Evolutionary conservation across 2,329 filamentous ascomycete species (phyloP), one percentile per base, ranked within the genome.

Genomic region (Botrytis deweyae): DNA sequence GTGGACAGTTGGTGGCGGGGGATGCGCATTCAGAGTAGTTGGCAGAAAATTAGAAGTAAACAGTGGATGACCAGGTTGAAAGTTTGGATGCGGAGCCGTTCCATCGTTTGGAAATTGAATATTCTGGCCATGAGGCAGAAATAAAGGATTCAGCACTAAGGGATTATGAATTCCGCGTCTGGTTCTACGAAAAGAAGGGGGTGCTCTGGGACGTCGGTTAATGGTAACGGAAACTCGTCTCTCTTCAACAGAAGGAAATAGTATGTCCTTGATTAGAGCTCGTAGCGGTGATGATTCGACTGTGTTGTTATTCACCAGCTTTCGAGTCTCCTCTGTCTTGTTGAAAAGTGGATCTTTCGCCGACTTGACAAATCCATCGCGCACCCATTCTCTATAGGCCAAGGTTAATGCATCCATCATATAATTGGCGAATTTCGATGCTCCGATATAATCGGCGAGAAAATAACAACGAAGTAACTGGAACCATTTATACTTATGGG

Each of bases 381-480:
- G 25, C 8, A 42, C 18, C 66, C 66, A 68, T 8, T 42, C 49
- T 33, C 38, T 68, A 20, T 42, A 68, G 6, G 36, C 49, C 3
- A 58, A 29, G 40, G 40, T 38, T 20, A 68, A 42, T 22, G 49
- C 66, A 33, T 68, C 49, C 18, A 68, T 68, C 6, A 68, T 42
- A n/a, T 58, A 49, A 22, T 68, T 68, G 20, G 66, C 36, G 3
- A 68, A 68, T 7, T 33, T 52, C 2, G 49, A 36, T 42, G 66
- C 49, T 4, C 49, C n/a, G 18, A 68, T 68, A 58, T 68, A 68
- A 22, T 68, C 66, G 3, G 66, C 66, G 0, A 68, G 36, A 16
- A 68, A 58, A 10, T 68, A 68, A n/a, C 66, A 68, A 16, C 40
- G 49, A 22, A 68, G 66, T 3, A 68, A 22, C 20, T 68, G 66